A percentile compares a stretch with the other conserved stretches of the same genome.
These are phyloP conservation scores for Psilocybe azurescens DNA, from an alignment of 768 basidiomycete genomes.

Conservation along the genomic window DNA sequence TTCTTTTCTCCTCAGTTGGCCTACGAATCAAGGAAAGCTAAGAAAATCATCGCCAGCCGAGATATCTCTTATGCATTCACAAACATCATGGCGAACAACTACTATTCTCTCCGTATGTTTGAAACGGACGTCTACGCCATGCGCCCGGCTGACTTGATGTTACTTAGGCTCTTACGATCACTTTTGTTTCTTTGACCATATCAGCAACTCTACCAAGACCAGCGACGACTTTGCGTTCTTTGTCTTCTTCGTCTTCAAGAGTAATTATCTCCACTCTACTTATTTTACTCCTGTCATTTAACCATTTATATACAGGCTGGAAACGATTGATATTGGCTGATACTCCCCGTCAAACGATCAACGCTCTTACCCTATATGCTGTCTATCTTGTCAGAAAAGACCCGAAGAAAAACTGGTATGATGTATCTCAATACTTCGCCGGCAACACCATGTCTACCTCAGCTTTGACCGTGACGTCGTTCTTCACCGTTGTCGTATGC, in stretches of 20 bases:
- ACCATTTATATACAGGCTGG: constrained; percentile 37
- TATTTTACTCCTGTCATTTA: neutral
- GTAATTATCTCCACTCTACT: constrained; percentile 41
- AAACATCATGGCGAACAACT: constrained; percentile 95
- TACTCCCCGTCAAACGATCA: constrained; percentile 96
- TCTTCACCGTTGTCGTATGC: constrained; percentile 91
- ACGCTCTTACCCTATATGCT: constrained; percentile 94
- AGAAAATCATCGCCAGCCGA: constrained; percentile 92
- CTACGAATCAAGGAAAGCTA: constrained; percentile 91
- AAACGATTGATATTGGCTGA: constrained; percentile 75
- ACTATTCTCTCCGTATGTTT: constrained; percentile 89
- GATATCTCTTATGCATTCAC: constrained; percentile 99
- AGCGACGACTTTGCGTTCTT: constrained; percentile 99
- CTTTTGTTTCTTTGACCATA: constrained; percentile 98
- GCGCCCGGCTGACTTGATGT: constrained; percentile 14
- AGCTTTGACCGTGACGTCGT: constrained; percentile 83
- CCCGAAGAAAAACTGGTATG: constrained; percentile 59
- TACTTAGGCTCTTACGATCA: constrained; percentile 88
- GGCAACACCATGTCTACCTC: constrained; percentile 80
- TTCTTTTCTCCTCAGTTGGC: constrained; percentile 53
- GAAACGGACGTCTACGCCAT: neutral
- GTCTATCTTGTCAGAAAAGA: constrained; percentile 62
- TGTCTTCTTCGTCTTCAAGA: constrained; percentile 99
- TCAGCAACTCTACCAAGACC: constrained; percentile 92
- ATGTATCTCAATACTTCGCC: constrained; percentile 80